phyloP scores from a whole-genome alignment of 2,329 filamentous ascomycete species.

The Emergomyces africanus region DNA sequence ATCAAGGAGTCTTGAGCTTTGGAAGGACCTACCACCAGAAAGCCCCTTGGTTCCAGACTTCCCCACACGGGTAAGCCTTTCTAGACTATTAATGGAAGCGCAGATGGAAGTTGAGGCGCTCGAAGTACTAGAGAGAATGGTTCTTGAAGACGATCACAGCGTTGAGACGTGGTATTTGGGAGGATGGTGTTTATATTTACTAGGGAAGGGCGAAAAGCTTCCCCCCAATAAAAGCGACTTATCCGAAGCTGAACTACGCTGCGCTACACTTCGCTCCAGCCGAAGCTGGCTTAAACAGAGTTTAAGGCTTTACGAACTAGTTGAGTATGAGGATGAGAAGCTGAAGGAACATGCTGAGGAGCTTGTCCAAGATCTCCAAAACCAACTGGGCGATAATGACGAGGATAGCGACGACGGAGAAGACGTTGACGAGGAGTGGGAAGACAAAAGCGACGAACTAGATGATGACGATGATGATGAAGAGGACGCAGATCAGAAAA shows the following conservation, averaged over 20 bases:
- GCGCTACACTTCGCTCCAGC: slow-evolving; percentile 56
- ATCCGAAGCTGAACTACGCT: slow-evolving; percentile 38
- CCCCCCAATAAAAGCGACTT: slow-evolving; percentile 14
- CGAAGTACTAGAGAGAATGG: slow-evolving; percentile 68
- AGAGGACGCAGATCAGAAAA: slow-evolving; percentile 37
- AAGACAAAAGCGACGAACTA: slow-evolving; percentile 42
- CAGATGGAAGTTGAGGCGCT: slow-evolving; percentile 75
- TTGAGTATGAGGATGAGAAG: slow-evolving; percentile 56
- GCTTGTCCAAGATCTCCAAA: slow-evolving; percentile 41
- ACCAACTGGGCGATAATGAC: slow-evolving; percentile 48
- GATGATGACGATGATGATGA: slow-evolving; percentile 27
- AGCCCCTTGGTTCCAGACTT: slow-evolving; percentile 72
- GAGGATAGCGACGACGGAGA: slow-evolving; percentile 44
- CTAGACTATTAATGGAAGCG: slow-evolving; percentile 79
- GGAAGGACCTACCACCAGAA: slow-evolving; percentile 63
- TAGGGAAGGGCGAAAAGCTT: slow-evolving; percentile 33
- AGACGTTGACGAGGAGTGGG: slow-evolving; percentile 39
- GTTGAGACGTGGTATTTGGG: slow-evolving; percentile 96
- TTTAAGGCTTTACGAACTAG: slow-evolving; percentile 60
- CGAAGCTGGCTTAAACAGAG: slow-evolving; percentile 74
- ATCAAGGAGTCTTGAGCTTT: slow-evolving; percentile 64
- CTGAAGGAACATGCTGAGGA: slow-evolving; percentile 33
- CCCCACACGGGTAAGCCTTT: slow-evolving; percentile 68
- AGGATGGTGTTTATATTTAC: slow-evolving; percentile 78
- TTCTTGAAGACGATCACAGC: slow-evolving; percentile 82